Conservation (phyloP, 257 asterid genomes). For the Gardenia jasminoides region DNA sequence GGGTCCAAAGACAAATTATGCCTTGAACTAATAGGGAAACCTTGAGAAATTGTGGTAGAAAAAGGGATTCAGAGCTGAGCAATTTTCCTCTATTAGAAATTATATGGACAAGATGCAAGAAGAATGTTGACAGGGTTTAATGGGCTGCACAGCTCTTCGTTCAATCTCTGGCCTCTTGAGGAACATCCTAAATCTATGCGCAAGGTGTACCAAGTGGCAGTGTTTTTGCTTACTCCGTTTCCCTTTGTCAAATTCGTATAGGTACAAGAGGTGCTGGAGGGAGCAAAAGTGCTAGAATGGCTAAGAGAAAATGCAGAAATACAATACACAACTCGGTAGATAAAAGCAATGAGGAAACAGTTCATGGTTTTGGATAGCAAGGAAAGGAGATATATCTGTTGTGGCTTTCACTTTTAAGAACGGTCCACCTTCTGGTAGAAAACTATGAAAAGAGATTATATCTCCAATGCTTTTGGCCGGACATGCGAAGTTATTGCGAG, state of each 20-base stretch:
- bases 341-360: background rate
- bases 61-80: background rate
- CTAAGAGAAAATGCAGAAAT: constrained; percentile 73
- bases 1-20: background rate
- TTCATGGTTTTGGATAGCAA: background rate
- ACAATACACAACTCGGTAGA: constrained; percentile 56
- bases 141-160: background rate
- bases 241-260: constrained; percentile 23
- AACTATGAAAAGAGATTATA: background rate
- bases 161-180: background rate
- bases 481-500: background rate
- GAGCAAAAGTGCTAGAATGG: constrained; percentile 96
- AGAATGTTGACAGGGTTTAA: background rate
- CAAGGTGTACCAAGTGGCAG: background rate
- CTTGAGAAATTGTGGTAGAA: background rate
- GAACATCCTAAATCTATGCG: background rate
- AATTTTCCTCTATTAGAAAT: background rate
- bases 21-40: background rate
- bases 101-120: background rate
- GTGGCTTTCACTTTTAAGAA: background rate
- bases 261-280: constrained; percentile 97
- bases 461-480: background rate
- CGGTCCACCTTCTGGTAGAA: background rate
- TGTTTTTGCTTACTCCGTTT: background rate
- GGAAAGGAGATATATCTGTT: background rate